A percentile compares a stretch with the other conserved stretches of the same genome.
phyloP scores from a whole-genome alignment of 805 yeast genomes.

The Metschnikowia borealis region DNA sequence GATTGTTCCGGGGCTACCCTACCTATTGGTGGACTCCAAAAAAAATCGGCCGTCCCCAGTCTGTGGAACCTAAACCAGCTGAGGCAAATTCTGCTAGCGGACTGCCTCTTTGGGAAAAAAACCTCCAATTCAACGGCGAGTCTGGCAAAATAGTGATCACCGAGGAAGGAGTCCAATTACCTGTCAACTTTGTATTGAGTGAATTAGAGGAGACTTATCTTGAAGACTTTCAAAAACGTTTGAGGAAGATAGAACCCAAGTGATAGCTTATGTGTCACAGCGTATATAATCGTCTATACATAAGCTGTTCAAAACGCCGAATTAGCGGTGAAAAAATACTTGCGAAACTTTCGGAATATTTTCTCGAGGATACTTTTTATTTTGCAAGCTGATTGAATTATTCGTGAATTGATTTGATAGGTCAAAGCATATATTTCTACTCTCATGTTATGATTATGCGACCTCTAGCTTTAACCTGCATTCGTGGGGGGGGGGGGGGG shows the following conservation, averaged over 20 bases:
- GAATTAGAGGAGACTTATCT: background rate
- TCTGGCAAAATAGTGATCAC: background rate
- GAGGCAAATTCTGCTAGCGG: background rate
- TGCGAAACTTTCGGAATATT: too few relatives aligned
- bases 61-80: background rate
- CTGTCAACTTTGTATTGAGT: background rate
- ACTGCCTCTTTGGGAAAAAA: background rate
- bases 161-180: background rate
- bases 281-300: background rate
- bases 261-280: background rate
- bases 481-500: too few relatives aligned
- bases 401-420: too few relatives aligned
- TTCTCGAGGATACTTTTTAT: too few relatives aligned
- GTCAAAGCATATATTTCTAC: too few relatives aligned
- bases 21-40: constrained; percentile 55
- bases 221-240: constrained; percentile 1
- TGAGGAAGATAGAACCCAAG: background rate
- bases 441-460: too few relatives aligned
- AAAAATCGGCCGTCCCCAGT: background rate
- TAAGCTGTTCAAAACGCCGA: background rate
- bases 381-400: too few relatives aligned
- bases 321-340: background rate
- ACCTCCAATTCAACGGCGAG: background rate
- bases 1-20: constrained; percentile 52
- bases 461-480: too few relatives aligned